Evolutionary conservation across 1,139 yeast genomes (phyloP), one percentile per base, ranked within the genome.

Genomic region (Yamadazyma trypodendri): DNA sequence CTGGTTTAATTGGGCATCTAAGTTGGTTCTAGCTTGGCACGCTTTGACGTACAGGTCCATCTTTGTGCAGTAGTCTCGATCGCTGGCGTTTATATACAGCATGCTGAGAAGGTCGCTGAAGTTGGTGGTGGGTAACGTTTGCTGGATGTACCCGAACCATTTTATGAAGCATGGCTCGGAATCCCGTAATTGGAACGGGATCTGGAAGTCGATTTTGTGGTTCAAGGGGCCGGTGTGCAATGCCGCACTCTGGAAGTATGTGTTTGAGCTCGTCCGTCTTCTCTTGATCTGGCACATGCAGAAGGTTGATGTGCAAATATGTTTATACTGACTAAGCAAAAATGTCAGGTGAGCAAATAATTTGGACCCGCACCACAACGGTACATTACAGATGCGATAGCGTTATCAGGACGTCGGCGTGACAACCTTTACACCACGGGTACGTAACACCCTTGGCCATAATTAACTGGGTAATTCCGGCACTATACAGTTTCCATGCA

Each of bases 131-230:
- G 51, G 50, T 10, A 47, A 11, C 2, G 35, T 34, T 4, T 23
- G 11, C 13, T 32, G 37, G 6, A 48, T 30, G 30, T 39, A 38
- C 8, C 36, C 31, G 31, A 38, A 48, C 52, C 52, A 48, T 23
- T 28, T 34, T n/a, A 48, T 34, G 28, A 47, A 48, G 20, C 42
- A 35, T 6, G 16, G 16, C 21, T 42, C 49, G 13, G 35, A 34
- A 25, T 41, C 46, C 10, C 28, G 15, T n/a, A 48, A 32, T 9
- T 10, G 31, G 3, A 37, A 23, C 3, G 52, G 52, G 22, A 45
- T 39, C 14, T 34, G 22, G 22, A 46, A 32, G 14, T 46, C 41
- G 7, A 39, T 31, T 27, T 38, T 39, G 14, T 35, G 42, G 18
- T 13, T 3, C 12, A 28, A 28, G 9, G 20, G 4, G 16, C 25